Evolutionary conservation across 148 eudicot genomes (phyloP).

Genomic region (Rhododendron ferrugineum): DNA sequence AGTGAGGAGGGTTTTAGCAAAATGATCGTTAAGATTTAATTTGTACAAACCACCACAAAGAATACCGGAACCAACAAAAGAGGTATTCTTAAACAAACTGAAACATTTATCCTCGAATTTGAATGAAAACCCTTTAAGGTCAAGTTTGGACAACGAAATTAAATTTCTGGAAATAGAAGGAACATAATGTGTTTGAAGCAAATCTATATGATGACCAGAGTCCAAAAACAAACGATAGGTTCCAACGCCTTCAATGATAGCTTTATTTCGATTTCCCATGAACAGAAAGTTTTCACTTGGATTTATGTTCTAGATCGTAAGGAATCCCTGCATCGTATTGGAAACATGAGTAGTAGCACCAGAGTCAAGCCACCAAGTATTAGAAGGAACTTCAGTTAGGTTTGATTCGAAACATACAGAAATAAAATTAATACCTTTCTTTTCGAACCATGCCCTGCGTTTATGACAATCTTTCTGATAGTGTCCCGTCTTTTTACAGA

Average conservation of each 20-base stretch:
- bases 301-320: neutral
- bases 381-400: neutral
- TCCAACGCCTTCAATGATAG: conserved; percentile 5
- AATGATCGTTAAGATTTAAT: neutral
- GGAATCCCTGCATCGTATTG: conserved; percentile 13
- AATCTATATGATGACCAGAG: neutral
- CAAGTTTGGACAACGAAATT: neutral
- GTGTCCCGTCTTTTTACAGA: neutral
- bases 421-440: neutral
- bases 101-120: neutral
- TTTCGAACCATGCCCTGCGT: neutral
- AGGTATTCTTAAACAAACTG: neutral
- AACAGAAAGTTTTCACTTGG: neutral
- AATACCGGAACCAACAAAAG: neutral
- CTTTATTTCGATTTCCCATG: conserved; percentile 10
- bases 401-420: neutral
- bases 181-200: conserved; percentile 10
- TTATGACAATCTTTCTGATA: neutral
- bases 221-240: conserved; percentile 3
- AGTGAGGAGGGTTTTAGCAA: neutral
- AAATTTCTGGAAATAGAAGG: conserved; percentile 15
- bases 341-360: too few relatives aligned
- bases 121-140: neutral
- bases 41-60: neutral
- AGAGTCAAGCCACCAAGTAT: neutral